Base-by-base conservation (phyloP, 371 early-diverging fungal species). In the Actinomortierella ambigua region DNA sequence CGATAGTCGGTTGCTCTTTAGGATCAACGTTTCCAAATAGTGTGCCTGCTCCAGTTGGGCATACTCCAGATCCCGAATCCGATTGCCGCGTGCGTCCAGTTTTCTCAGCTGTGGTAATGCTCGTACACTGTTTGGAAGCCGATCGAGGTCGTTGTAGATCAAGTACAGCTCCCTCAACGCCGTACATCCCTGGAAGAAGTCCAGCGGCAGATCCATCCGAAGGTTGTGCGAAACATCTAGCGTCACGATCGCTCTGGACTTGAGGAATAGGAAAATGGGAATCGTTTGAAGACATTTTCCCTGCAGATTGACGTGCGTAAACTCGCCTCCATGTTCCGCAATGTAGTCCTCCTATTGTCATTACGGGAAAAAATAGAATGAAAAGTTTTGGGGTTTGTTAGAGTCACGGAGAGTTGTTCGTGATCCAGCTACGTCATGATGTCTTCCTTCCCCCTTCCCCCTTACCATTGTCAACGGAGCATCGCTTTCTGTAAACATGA, bases 31-130 rank as follows among this genome's bases (percentile, higher is more conserved):
- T 4, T 69, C 69, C 28, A 96, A 73, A 11, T 80, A 76, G 11
- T 55, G 53, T 2, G 94, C 64, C 5, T 82, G 66, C 53, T 87
- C 82, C 17, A 95, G 62, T 9, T 82, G 82, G 6, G 86, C 82
- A 39, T 75, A 78, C 3, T 82, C 80, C 50, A 94, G 65, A 18
- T 84, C 82, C 42, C 68, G 73, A 18, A 95, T 79, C 20, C 88
- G 83, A 52, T 96, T 96, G 34, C 88, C 82, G 0, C 93, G 90
- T 20, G 95, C 79, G 62, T 93, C 89, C 53, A 96, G 77, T 27
- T 82, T 78, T 56, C 84, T 83, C 47, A 95, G 78, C 20, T 80
- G 76, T 34, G 77, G 64, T 8, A 89, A 78, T 46, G 77, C 78
- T 28, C 83, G 83, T 41, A 90, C 76, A 18, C 88, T 84, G 61